These are phyloP conservation scores for Xylariaceae sp. DNA, from an alignment of 2,329 filamentous ascomycete genomes.

Conservation along the genomic window DNA sequence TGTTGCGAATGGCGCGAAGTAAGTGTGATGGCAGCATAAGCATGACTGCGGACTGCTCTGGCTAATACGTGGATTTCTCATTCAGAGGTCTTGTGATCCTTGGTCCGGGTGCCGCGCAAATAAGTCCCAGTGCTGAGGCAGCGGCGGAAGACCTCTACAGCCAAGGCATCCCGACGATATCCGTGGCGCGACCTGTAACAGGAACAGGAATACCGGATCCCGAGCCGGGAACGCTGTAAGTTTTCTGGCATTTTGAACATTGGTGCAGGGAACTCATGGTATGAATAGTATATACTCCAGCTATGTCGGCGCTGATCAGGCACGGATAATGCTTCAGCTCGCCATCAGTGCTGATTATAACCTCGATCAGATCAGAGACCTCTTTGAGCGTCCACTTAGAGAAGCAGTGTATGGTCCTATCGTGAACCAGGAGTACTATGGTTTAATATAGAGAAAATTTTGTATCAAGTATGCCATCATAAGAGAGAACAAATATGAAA, in stretches of 20 bases:
- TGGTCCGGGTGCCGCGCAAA: slow-evolving; percentile 25
- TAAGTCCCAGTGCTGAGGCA: slow-evolving; percentile 21
- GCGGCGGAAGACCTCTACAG: slow-evolving; percentile 24
- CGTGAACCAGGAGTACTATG: slow-evolving; percentile 13
- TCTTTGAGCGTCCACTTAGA: slow-evolving; percentile 27
- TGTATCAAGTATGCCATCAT: too few relatives aligned
- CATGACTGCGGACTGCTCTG: too few relatives aligned
- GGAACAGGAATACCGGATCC: slow-evolving; percentile 21
- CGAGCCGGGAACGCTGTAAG: not conserved
- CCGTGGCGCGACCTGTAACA: slow-evolving; percentile 25
- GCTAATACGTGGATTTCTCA: too few relatives aligned
- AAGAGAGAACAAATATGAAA: too few relatives aligned
- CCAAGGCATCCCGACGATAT: slow-evolving; percentile 24
- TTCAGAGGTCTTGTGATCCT: slow-evolving; percentile 27
- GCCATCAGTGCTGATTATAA: slow-evolving; percentile 24
- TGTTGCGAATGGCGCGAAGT: slow-evolving; percentile 28
- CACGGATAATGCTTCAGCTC: slow-evolving; percentile 28
- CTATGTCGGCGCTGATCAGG: slow-evolving; percentile 27
- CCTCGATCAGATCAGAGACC: slow-evolving; percentile 23
- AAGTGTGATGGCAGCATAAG: too few relatives aligned
- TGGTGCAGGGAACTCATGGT: not conserved
- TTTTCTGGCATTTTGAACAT: not conserved
- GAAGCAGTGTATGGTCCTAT: slow-evolving; percentile 14
- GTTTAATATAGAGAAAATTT: not conserved
- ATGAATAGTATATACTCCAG: slow-evolving; percentile 18